Conservation (phyloP, 208 protist species). For the Leptomonas seymouri region DNA sequence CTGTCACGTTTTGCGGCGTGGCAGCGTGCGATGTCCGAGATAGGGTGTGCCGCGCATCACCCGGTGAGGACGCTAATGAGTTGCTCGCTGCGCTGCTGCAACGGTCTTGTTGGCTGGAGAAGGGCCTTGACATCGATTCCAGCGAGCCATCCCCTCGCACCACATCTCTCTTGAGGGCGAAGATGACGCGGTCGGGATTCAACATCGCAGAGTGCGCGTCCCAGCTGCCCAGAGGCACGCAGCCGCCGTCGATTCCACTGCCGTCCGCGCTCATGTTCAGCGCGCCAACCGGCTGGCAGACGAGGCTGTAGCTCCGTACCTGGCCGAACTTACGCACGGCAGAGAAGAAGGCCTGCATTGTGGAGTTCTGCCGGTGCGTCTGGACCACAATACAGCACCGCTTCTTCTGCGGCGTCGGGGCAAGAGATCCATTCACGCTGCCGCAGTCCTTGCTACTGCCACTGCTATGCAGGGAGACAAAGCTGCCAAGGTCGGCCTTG, state of each 20-base stretch:
- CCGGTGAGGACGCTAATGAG: constrained; percentile 1
- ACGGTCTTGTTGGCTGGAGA: neutral
- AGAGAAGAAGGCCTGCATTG: constrained; percentile 82
- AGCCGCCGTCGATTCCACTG: constrained; percentile 35
- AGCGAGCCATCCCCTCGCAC: constrained; percentile 51
- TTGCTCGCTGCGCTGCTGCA: neutral
- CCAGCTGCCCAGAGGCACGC: constrained; percentile 38
- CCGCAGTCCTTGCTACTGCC: constrained; percentile 13
- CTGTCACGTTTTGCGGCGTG: constrained; percentile 1
- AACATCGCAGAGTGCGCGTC: constrained; percentile 18
- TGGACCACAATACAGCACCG: constrained; percentile 76
- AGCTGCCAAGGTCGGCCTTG: neutral
- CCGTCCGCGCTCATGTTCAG: constrained; percentile 35
- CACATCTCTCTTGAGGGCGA: constrained; percentile 41
- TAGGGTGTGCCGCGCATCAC: neutral
- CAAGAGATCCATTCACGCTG: neutral
- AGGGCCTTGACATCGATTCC: constrained; percentile 1
- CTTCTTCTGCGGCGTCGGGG: constrained; percentile 4
- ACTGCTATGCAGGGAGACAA: neutral
- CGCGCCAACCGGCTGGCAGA: constrained; percentile 27
- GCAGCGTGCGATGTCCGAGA: neutral
- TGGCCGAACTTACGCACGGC: constrained; percentile 41
- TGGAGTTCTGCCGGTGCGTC: constrained; percentile 77
- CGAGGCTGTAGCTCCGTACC: constrained; percentile 49
- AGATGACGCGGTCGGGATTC: constrained; percentile 35